phyloP scores from a whole-genome alignment of 805 yeast species.

The Komagataella ulmi region DNA sequence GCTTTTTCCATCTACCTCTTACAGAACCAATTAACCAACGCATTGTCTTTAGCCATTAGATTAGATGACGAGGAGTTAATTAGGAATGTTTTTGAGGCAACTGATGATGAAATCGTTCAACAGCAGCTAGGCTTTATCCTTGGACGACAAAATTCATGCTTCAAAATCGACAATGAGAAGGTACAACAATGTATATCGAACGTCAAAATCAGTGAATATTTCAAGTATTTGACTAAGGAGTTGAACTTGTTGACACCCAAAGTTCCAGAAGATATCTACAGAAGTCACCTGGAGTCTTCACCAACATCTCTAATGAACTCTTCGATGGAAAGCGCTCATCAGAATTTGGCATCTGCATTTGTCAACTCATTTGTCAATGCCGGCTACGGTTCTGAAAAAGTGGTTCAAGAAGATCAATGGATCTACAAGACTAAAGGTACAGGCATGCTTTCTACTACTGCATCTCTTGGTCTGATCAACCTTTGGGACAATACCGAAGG shows the following conservation, averaged over 20 bases:
- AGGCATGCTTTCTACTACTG: constrained; percentile 87
- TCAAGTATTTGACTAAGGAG: constrained; percentile 69
- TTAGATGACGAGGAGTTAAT: constrained; percentile 74
- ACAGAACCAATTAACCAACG: constrained; percentile 76
- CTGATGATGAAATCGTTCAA: constrained; percentile 60
- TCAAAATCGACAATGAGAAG: constrained; percentile 52
- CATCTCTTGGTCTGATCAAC: constrained; percentile 78
- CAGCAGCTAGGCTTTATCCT: constrained; percentile 86
- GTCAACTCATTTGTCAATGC: constrained; percentile 85
- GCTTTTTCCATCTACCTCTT: constrained; percentile 77
- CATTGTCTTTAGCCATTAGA: constrained; percentile 78
- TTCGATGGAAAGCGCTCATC: constrained; percentile 82
- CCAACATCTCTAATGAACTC: constrained; percentile 23
- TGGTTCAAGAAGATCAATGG: constrained; percentile 67
- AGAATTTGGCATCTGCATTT: constrained; percentile 87
- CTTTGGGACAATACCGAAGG: constrained; percentile 91
- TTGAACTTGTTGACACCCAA: constrained; percentile 81
- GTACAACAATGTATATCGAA: constrained; percentile 83
- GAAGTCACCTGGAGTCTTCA: constrained; percentile 61
- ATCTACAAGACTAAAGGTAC: constrained; percentile 83
- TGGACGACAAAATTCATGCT: constrained; percentile 76
- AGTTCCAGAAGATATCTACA: constrained; percentile 90
- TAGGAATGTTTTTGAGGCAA: constrained; percentile 68
- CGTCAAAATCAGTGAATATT: constrained; percentile 65
- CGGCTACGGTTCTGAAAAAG: constrained; percentile 81